phyloP scores from a whole-genome alignment of 257 asterid genomes.

The Capsicum chinense region DNA sequence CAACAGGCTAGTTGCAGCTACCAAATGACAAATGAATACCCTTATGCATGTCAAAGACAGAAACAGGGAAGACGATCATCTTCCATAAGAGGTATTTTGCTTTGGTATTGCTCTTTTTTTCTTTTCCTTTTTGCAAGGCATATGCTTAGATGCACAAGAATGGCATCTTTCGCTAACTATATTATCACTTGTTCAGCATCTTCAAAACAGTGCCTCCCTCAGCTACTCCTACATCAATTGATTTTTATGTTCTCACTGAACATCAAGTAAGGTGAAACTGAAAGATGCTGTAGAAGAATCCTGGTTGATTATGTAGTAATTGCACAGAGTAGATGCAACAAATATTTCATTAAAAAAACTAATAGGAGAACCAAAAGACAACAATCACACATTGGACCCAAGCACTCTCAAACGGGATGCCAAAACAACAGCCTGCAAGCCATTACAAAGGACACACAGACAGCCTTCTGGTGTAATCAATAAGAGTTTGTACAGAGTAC shows the following conservation, averaged over 20 bases:
- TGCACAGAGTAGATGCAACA: not conserved
- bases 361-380: not conserved
- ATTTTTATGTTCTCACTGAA: conserved; percentile 15
- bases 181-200: not conserved
- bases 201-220: not conserved
- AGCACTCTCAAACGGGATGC: conserved; percentile 1
- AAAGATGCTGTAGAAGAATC: not conserved
- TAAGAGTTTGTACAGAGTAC: conserved; percentile 20
- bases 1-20: conserved; percentile 8
- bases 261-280: conserved; percentile 7
- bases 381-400: conserved; percentile 17
- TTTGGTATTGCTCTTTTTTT: not conserved
- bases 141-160: not conserved
- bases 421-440: not conserved
- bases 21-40: not conserved
- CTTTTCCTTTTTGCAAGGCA: not conserved
- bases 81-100: not conserved
- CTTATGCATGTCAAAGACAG: conserved; percentile 15
- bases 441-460: not conserved
- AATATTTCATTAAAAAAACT: not conserved
- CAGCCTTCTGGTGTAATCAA: not conserved
- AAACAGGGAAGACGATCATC: not conserved
- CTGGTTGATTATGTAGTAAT: not conserved
- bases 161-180: not conserved
- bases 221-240: not conserved